These are phyloP conservation scores for Wallacemonas sp. DNA, from an alignment of 208 protist species.

Conservation along the genomic window DNA sequence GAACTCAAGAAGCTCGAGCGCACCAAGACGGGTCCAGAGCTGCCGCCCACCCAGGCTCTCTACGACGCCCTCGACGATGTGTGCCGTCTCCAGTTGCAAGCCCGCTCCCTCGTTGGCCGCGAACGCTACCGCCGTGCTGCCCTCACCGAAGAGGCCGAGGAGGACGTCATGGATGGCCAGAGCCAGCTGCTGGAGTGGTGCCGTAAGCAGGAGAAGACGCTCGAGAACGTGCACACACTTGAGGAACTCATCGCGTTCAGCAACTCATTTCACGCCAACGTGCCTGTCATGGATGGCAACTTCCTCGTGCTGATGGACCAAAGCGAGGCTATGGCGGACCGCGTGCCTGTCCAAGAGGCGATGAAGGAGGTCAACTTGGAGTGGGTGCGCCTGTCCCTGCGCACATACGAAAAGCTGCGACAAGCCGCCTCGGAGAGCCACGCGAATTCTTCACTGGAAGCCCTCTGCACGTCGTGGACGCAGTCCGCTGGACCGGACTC, in stretches of 20 bases:
- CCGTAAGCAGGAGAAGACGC: constrained; percentile 69
- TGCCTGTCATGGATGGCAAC: constrained; percentile 85
- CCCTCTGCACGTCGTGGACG: constrained; percentile 40
- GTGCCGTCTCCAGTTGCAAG: constrained; percentile 73
- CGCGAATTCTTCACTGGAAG: constrained; percentile 33
- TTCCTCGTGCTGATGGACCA: constrained; percentile 83
- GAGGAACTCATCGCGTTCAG: constrained; percentile 69
- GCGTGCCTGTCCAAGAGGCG: constrained; percentile 48
- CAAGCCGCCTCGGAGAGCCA: constrained; percentile 39
- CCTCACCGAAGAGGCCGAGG: constrained; percentile 45
- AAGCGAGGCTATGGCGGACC: constrained; percentile 45
- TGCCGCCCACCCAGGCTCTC: constrained; percentile 46
- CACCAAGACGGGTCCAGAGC: constrained; percentile 13
- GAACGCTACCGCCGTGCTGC: constrained; percentile 59
- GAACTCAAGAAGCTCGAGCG: constrained; percentile 45
- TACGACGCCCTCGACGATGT: constrained; percentile 62
- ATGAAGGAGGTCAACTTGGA: constrained; percentile 64
- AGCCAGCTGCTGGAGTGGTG: constrained; percentile 77
- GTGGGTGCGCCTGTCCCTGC: constrained; percentile 63
- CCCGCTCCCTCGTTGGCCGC: constrained; percentile 58
- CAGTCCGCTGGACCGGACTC: constrained; percentile 20
- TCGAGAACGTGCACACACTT: constrained; percentile 45
- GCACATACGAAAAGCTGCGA: constrained; percentile 68
- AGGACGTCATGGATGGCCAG: constrained; percentile 69
- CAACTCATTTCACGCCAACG: constrained; percentile 70